phyloP scores from a whole-genome alignment of 2,329 filamentous ascomycete genomes.

The Fusarium brachygibbosum region DNA sequence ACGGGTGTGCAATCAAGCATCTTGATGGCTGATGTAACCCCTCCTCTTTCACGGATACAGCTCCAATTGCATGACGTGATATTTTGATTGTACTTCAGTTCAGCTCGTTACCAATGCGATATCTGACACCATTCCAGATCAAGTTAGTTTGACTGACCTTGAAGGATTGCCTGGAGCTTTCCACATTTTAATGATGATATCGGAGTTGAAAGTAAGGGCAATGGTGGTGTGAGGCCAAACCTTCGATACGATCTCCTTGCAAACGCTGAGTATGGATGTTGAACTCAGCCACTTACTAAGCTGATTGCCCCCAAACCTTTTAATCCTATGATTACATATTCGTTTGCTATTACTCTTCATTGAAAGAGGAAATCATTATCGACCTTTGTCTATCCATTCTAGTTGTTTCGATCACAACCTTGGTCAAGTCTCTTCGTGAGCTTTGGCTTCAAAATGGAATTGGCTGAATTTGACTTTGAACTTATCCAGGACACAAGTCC shows the following conservation, averaged over 20 bases:
- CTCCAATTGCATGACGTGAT: no score
- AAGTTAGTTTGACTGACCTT: no score
- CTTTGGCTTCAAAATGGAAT: conserved; percentile 1
- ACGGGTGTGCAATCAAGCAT: background rate
- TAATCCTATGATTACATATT: background rate
- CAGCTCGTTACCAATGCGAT: no score
- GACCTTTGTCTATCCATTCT: no score
- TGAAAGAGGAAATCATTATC: no score
- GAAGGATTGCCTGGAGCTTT: no score
- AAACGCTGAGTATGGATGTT: background rate
- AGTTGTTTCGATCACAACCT: no score
- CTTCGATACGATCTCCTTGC: background rate
- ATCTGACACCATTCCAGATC: no score
- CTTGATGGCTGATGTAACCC: background rate
- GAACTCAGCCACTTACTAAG: background rate
- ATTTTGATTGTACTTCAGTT: no score
- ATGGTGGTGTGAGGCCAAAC: background rate
- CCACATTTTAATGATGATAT: background rate
- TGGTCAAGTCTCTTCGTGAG: no score
- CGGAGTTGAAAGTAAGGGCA: background rate
- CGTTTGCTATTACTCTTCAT: background rate
- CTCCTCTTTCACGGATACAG: no score
- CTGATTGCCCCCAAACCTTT: background rate
- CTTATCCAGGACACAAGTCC: conserved; percentile 2
- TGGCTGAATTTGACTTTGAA: conserved; percentile 14